These are phyloP conservation scores for Cutaneotrichosporon curvatum DNA, from an alignment of 1,284 basidiomycete genomes.

Conservation along the genomic window DNA sequence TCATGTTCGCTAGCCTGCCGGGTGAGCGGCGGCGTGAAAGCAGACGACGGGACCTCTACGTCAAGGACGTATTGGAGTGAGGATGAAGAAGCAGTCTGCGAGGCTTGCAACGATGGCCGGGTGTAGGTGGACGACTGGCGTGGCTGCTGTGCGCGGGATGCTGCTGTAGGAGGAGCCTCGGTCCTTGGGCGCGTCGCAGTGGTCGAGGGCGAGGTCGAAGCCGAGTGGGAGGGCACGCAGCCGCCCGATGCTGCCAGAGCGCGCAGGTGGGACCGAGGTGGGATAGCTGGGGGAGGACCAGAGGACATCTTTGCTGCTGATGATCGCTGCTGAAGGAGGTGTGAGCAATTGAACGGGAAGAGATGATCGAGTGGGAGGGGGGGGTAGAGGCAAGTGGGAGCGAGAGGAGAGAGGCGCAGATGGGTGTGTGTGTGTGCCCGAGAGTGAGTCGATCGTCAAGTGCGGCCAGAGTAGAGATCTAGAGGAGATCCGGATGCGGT, in stretches of 20 bases:
- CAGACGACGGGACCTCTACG: slow-evolving; percentile 5
- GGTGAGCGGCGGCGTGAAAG: background rate
- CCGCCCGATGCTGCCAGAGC: background rate
- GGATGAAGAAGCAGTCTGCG: slow-evolving; percentile 2
- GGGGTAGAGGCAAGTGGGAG: background rate
- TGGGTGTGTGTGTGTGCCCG: too few relatives aligned
- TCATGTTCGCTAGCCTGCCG: too few relatives aligned
- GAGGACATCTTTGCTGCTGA: background rate
- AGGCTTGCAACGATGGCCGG: too few relatives aligned
- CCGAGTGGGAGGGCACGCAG: background rate
- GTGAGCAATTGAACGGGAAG: too few relatives aligned
- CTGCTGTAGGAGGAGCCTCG: too few relatives aligned
- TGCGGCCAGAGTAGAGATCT: too few relatives aligned
- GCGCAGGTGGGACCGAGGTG: slow-evolving; percentile 14
- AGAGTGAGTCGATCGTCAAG: too few relatives aligned
- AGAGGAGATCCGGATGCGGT: too few relatives aligned
- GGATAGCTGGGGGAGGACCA: slow-evolving; percentile 7
- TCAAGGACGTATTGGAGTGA: slow-evolving; percentile 13
- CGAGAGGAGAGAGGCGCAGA: background rate
- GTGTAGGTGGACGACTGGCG: too few relatives aligned
- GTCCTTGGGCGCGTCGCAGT: background rate
- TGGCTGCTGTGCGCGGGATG: too few relatives aligned
- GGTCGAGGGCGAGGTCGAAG: background rate
- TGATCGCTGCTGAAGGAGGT: background rate
- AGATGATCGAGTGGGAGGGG: background rate